Percentiles rank a stretch among this genome's conserved stretches.
Evolutionary conservation across 1,284 basidiomycete species (phyloP).

Genomic region (Ceratobasidium sp.): DNA sequence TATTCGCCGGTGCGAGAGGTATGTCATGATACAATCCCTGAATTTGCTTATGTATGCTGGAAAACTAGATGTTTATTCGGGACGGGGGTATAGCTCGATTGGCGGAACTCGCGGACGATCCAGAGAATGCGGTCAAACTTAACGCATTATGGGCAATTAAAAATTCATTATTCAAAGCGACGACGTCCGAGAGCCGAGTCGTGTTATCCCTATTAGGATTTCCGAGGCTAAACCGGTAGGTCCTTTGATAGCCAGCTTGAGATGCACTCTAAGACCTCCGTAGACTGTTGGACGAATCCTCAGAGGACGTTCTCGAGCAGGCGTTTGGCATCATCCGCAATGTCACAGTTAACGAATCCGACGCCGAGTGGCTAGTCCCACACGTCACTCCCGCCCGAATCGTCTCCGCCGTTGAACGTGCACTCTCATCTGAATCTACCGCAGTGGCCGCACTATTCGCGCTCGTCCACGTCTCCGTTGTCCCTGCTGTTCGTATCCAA

Average conservation of each 20-base stretch:
- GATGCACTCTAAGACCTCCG: too few relatives aligned
- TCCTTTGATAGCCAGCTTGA: background rate
- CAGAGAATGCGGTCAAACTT: slow-evolving; percentile 20
- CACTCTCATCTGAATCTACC: slow-evolving; percentile 7
- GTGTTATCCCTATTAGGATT: slow-evolving; percentile 7
- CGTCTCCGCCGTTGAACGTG: slow-evolving; percentile 26
- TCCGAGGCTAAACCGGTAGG: slow-evolving; percentile 22
- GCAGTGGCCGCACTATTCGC: slow-evolving; percentile 24
- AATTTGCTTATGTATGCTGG: background rate
- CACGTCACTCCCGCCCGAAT: slow-evolving; percentile 12
- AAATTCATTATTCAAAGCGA: slow-evolving; percentile 29
- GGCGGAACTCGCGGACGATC: slow-evolving; percentile 23
- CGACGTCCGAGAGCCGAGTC: background rate
- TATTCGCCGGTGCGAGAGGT: slow-evolving; percentile 43
- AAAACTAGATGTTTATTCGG: slow-evolving; percentile 37
- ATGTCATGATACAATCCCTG: background rate
- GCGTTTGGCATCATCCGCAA: slow-evolving; percentile 36
- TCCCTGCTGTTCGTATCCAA: background rate
- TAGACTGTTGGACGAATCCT: slow-evolving; percentile 29
- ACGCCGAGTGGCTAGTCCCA: slow-evolving; percentile 39
- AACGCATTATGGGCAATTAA: slow-evolving; percentile 39
- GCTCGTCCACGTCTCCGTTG: slow-evolving; percentile 1
- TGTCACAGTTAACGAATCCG: slow-evolving; percentile 9
- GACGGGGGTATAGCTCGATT: slow-evolving; percentile 30
- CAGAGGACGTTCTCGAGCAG: slow-evolving; percentile 28